Base-by-base conservation (phyloP, 2,329 filamentous ascomycete species). In the Rhynchosporium agropyri region DNA sequence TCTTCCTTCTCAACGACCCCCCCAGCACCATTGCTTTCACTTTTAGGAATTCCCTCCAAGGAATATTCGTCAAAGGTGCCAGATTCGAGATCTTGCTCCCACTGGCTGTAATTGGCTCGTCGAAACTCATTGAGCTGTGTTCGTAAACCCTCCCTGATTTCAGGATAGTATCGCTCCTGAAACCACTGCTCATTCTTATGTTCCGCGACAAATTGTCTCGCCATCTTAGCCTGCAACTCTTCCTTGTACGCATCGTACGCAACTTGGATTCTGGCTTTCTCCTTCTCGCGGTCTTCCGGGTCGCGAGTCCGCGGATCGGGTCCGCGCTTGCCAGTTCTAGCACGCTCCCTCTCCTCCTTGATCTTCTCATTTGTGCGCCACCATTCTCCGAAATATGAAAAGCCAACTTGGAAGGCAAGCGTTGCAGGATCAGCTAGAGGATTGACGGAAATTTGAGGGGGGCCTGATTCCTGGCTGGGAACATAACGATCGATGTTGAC, bases 131-230 rank as follows among this genome's bases (percentile, higher is more conserved):
- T 89, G 59, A 98, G 80, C 71, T 91, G 89, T 64, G 81, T 80
- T 61, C 89, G 88, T 72, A 97, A 86, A 1, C 84, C 82, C 68
- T 93, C 88, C 58, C 91, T 84, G 60, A 94, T 86, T 69, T 95
- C 91, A 0, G 91, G 85, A 36, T 96, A 88, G 71, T 99, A 99
- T 74, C 92, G 88, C 77, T 99, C 95, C 70, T 89, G 91, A 79
- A 99, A 99, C 95, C 95, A 99, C 74, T 99, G 94, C 76, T 99
- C 95, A 49, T 88, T 87, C 75, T 96, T 97, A 77, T 99, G 95
- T 70, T 92, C 89, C 56, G 89, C 86, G 48, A 99, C 95, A 74
- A 99, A 99, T 0, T 85, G 82, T 68, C 92, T 88, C 0, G 95
- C 93, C 89, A 97, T 94, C 74, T 87, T 89, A 3, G 83, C 85